Conservation (phyloP, 805 yeast genomes). For the Candida nanaspora region DNA sequence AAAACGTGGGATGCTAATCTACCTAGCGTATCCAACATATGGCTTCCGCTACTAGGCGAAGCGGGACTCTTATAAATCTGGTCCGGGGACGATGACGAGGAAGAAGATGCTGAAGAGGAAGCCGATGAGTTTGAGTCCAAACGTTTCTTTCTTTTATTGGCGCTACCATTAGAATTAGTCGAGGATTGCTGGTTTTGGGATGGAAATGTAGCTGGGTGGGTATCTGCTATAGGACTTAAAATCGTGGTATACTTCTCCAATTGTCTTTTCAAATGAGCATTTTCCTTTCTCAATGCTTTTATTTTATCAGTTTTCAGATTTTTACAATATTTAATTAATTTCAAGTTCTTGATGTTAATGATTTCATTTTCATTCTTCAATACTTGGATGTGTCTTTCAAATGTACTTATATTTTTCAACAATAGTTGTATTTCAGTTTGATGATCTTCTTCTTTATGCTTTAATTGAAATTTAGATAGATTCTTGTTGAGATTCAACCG, state of each 20-base stretch:
- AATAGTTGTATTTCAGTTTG: conserved; percentile 24
- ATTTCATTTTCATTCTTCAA: conserved; percentile 23
- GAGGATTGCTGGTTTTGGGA: not conserved
- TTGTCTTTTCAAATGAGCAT: conserved; percentile 17
- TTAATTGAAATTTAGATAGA: conserved; percentile 21
- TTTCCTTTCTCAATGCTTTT: conserved; percentile 20
- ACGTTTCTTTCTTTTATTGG: not conserved
- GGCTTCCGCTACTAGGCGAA: conserved; percentile 1
- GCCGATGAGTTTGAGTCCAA: not conserved
- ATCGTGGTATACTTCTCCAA: conserved; percentile 5
- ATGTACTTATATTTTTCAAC: conserved; percentile 18
- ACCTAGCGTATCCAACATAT: conserved; percentile 28
- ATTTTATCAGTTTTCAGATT: conserved; percentile 22
- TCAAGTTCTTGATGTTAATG: conserved; percentile 23
- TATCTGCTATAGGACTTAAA: not conserved
- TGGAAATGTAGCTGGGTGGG: not conserved
- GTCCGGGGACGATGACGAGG: not conserved
- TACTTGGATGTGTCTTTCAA: conserved; percentile 19
- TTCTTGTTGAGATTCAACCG: conserved; percentile 26
- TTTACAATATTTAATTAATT: conserved; percentile 24
- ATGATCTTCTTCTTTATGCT: conserved; percentile 19
- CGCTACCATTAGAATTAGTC: not conserved
- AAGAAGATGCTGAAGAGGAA: not conserved
- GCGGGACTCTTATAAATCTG: not conserved
- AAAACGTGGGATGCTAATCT: conserved; percentile 27